phyloP scores from a whole-genome alignment of 2,329 filamentous ascomycete species.

The Graphium sp. region DNA sequence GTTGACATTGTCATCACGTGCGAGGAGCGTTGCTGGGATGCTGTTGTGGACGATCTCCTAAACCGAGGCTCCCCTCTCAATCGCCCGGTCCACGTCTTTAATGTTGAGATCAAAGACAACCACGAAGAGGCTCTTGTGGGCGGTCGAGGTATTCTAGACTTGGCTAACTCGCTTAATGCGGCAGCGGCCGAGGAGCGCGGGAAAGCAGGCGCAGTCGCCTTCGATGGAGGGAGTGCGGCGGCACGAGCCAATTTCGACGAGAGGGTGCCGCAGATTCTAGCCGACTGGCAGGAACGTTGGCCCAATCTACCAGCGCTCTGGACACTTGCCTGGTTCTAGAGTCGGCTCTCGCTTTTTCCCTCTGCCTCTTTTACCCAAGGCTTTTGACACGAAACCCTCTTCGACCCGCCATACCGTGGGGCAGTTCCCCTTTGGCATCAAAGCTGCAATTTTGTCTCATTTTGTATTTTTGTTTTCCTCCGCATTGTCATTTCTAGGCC shows the following conservation, averaged over 20 bases:
- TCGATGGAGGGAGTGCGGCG: slow-evolving; percentile 51
- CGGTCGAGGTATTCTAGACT: slow-evolving; percentile 78
- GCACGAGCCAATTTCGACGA: slow-evolving; percentile 75
- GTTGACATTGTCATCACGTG: slow-evolving; percentile 95
- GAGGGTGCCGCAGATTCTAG: slow-evolving; percentile 79
- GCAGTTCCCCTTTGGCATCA: too few relatives aligned
- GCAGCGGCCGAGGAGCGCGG: slow-evolving; percentile 65
- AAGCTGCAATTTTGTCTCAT: too few relatives aligned
- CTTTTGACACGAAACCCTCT: too few relatives aligned
- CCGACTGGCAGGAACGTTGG: slow-evolving; percentile 88
- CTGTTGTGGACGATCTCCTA: slow-evolving; percentile 84
- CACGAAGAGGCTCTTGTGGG: slow-evolving; percentile 90
- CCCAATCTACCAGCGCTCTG: slow-evolving; percentile 80
- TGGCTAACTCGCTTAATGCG: slow-evolving; percentile 71
- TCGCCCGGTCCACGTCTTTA: slow-evolving; percentile 90
- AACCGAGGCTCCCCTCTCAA: slow-evolving; percentile 76
- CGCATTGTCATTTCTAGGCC: too few relatives aligned
- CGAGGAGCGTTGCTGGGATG: slow-evolving; percentile 96
- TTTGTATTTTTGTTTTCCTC: too few relatives aligned
- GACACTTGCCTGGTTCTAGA: slow-evolving; percentile 86
- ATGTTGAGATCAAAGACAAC: slow-evolving; percentile 96
- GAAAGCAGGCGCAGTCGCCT: slow-evolving; percentile 42
- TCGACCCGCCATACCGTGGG: too few relatives aligned
- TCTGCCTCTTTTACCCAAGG: slow-evolving; percentile 1
- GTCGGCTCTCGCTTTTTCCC: background rate